Base-by-base conservation (phyloP, 2,329 filamentous ascomycete species). In the Exophiala aquamarina region DNA sequence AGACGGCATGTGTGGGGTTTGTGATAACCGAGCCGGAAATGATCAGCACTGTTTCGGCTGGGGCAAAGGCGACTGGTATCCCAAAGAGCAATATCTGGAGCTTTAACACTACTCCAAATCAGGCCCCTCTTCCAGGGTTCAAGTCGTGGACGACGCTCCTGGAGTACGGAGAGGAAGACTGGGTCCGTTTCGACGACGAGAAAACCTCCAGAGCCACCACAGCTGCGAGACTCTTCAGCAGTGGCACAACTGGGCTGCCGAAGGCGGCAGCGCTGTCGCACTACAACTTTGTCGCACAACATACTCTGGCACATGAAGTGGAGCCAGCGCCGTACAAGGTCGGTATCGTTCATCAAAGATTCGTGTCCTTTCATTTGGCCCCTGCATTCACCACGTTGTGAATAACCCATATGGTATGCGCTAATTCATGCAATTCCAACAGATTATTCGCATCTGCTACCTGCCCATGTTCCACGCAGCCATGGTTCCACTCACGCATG, bases 191-290 rank as follows among this genome's bases (percentile, higher is more conserved):
- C 60, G 59, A 73, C 52, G 66, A 68, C 49, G 65, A 59, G 57
- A 60, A 46, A 8, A 29, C 14, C 3, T 55, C 50, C 47, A 71
- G 67, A 54, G 68, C 60, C 50, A 83, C 72, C 2, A 67, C 65
- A 7, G 80, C 68, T n/a, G 75, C 61, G 52, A 69, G 69, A 53
- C 64, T 69, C 4, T 82, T 79, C 54, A 81, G 74, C 54, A 76
- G 83, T 59, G 86, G 85, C n/a, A 87, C 81, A 0, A 83, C 80
- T 0, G 79, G 79, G 1, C 61, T 83, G 2, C 80, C 81, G 0
- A 85, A 84, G 59, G 79, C 77, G 0, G 75, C 77, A 10, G 72
- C 73, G 50, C 69, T 83, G 33, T 77, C 77, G 0, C 82, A 85
- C 59, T 66, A 69, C 45, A 83, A 83, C 55, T 66, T 82, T 19